Base-by-base conservation (phyloP, 352 stramenopile species). In the Globisporangium nunn region DNA sequence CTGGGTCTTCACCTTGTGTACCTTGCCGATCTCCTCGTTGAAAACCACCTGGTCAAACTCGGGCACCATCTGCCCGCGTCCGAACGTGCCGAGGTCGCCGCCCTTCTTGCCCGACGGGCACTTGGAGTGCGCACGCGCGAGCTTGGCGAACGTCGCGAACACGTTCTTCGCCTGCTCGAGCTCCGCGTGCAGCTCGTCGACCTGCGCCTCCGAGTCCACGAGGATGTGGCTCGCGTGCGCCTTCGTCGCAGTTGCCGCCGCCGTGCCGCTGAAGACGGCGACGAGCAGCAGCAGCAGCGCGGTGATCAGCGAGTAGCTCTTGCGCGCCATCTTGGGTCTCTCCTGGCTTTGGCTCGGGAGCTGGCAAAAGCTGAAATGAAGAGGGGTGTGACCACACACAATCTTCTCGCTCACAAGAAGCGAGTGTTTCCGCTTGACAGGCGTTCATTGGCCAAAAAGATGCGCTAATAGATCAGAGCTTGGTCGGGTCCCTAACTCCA, bases 21-120 rank as follows among this genome's bases (percentile, higher is more conserved):
- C 76, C 7, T 75, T 65, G 50, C 76, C 74, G 45, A 87, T 71
- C 14, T 64, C 52, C 51, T 78, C 70, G 49, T 93, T 73, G 54
- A 93, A 91, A 35, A 87, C 80, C n/a, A 93, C 77, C 52, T 70
- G 56, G 70, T 93, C 80, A 49, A 91, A 91, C 68, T 87, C 78
- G 2, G 63, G 56, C 54, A 91, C 78, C 82, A 91, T 93, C 43
- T 85, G 74, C 14, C 78, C 81, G 17, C 78, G 78, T 4, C 75
- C 68, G 52, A 93, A 93, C 6, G 58, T 78, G 35, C 82, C 82
- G 14, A 93, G 58, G 44, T 85, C 76, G 0, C 82, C 82, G 28
- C 80, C 80, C 30, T 78, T 85, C 33, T 70, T 62, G 33, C 67
- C 59, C 29, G 80, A 91, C 30, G 82, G 82, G 54, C 82, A 93